These are phyloP conservation scores for Pythium phragmitis DNA, from an alignment of 352 stramenopile genomes.

Conservation along the genomic window DNA sequence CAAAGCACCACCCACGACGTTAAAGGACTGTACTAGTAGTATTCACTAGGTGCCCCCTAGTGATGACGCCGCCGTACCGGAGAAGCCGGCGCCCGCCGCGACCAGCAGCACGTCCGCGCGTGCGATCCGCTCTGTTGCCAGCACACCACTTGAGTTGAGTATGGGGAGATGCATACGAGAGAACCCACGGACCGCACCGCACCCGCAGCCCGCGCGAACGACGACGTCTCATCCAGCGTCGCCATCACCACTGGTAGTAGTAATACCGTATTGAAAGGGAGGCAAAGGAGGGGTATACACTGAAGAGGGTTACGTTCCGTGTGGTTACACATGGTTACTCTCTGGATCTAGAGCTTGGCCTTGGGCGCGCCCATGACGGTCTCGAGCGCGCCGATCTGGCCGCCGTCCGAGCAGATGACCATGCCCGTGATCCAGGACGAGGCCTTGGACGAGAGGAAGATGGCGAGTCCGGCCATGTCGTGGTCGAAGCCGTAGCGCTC, in stretches of 20 bases:
- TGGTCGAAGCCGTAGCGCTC: conserved; percentile 78
- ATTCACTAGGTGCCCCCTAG: too few species aligned
- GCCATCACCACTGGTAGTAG: background rate
- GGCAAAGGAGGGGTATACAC: background rate
- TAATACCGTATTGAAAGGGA: background rate
- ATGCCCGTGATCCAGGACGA: conserved; percentile 91
- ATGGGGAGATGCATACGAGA: background rate
- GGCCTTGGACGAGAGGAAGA: conserved; percentile 91
- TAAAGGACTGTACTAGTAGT: too few species aligned
- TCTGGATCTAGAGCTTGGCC: conserved; percentile 30
- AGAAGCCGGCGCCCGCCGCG: conserved; percentile 88
- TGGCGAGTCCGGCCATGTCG: conserved; percentile 92
- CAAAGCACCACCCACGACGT: background rate
- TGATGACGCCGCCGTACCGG: conserved; percentile 30
- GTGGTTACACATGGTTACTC: conserved; percentile 13
- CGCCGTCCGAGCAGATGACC: conserved; percentile 91
- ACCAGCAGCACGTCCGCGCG: conserved; percentile 84
- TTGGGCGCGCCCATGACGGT: conserved; percentile 39
- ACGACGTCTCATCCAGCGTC: background rate
- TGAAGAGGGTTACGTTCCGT: conserved; percentile 10
- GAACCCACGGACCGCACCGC: background rate
- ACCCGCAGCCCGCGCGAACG: conserved; percentile 16
- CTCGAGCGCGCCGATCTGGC: conserved; percentile 55
- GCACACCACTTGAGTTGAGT: background rate
- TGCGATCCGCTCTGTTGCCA: conserved; percentile 54